Evolutionary conservation across 2,329 filamentous ascomycete species (phyloP).

Genomic region (Akanthomyces lecanii): DNA sequence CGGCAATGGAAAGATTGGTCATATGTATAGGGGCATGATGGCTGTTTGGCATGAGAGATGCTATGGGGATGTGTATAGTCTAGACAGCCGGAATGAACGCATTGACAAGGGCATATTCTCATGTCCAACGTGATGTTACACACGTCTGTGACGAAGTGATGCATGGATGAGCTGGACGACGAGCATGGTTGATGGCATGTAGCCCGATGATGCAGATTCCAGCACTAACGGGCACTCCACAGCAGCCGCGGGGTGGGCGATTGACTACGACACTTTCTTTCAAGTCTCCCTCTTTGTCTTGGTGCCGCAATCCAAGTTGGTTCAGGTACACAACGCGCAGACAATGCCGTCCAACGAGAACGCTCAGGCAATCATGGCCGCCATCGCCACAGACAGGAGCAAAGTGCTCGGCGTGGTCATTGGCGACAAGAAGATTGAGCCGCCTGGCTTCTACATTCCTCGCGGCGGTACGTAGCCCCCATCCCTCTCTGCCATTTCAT

Average conservation of each 20-base stretch:
- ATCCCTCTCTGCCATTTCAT: no score
- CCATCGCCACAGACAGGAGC: slow-evolving; percentile 17
- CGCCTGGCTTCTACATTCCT: slow-evolving; percentile 19
- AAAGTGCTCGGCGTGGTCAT: slow-evolving; percentile 20
- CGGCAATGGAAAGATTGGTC: slow-evolving; percentile 17
- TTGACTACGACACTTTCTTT: neutral
- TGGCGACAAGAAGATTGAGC: slow-evolving; percentile 16
- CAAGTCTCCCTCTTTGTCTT: neutral
- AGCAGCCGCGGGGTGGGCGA: neutral
- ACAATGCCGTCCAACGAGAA: slow-evolving; percentile 10
- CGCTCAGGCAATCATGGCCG: slow-evolving; percentile 1
- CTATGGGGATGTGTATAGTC: slow-evolving; percentile 15
- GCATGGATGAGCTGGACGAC: neutral
- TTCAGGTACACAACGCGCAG: neutral
- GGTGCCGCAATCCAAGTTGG: neutral
- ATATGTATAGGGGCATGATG: slow-evolving; percentile 17
- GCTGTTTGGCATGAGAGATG: slow-evolving; percentile 15
- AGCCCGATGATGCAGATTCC: neutral
- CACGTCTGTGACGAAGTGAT: neutral
- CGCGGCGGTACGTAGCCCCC: slow-evolving; percentile 2
- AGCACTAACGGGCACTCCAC: neutral
- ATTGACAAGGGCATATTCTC: slow-evolving; percentile 1
- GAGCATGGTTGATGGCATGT: neutral
- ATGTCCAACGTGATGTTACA: neutral
- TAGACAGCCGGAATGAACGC: slow-evolving; percentile 18